Base-by-base conservation (phyloP, 1,284 basidiomycete genomes). In the Mycosarcoma mackinlayi region DNA sequence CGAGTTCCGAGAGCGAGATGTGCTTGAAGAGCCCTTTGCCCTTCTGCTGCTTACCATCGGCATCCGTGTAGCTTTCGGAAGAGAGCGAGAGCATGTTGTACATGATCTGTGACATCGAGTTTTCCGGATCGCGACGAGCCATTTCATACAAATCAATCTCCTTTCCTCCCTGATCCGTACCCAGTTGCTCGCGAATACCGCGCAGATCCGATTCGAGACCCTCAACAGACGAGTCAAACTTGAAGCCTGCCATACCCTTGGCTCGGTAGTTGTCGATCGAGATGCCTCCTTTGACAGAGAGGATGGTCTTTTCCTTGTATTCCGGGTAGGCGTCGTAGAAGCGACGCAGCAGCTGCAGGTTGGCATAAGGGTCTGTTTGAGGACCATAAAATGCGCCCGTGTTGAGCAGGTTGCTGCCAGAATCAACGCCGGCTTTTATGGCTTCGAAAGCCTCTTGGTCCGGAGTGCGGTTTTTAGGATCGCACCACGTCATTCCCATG, bases 391-490 rank as follows among this genome's bases (percentile, higher is more conserved):
- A 86, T 30, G 86, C 85, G 37, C 80, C 85, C 10, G 67, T 72
- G 51, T 85, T 85, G 82, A 84, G 83, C 19, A 84, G 79, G 11
- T 76, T 89, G 37, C 85, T 83, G 0, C 87, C 85, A 24, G 88
- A 86, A 38, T 90, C 84, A 11, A 87, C 87, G 3, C 88, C 87
- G 35, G 64, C 34, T 76, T 87, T 89, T 84, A 91, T 88, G 6
- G 87, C 84, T 34, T 85, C 86, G 61, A 90, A 89, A 10, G 86
- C 86, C 18, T 86, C 83, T 50, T 88, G 86, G 41, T 90, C 88
- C 0, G 87, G 78, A 3, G 85, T 58, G n/a, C 16, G 10, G 2
- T 51, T 27, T 10, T 18, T 11, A 19, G 63, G 60, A 16, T 73
- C 63, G 41, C 45, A 46, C 77, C 76, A 78, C 11, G 74, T 62